Evolutionary conservation across 208 protist genomes (phyloP).

Genomic region (Acanthamoeba quina): DNA sequence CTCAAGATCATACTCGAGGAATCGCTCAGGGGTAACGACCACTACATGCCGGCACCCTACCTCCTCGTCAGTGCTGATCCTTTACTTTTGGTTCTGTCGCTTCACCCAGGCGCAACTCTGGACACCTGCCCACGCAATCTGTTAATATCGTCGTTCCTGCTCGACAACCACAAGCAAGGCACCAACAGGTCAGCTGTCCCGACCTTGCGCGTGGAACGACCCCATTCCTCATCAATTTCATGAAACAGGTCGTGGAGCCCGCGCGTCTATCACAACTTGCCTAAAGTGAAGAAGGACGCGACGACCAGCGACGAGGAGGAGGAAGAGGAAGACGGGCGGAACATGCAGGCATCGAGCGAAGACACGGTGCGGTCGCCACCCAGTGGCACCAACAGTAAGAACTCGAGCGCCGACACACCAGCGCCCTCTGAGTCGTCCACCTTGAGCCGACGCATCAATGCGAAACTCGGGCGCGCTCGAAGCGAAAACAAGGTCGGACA

Average conservation of each 20-base stretch:
- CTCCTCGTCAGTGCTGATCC: no score
- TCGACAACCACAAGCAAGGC: slow-evolving; percentile 60
- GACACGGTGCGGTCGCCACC: neutral
- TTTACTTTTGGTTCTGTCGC: no score
- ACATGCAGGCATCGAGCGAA: neutral
- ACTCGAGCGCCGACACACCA: no score
- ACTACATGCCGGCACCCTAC: neutral
- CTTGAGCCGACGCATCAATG: no score
- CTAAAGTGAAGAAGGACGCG: neutral
- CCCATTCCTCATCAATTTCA: no score
- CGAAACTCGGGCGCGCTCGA: no score
- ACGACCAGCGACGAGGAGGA: neutral
- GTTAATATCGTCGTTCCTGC: slow-evolving; percentile 24
- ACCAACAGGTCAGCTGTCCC: neutral
- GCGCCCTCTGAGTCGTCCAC: no score
- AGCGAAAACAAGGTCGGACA: no score
- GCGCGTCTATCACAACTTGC: slow-evolving; percentile 72
- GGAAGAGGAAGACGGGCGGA: neutral
- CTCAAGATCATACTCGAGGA: slow-evolving; percentile 61
- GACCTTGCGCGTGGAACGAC: no score
- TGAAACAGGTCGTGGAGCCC: slow-evolving; percentile 60
- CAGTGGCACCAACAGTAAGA: neutral
- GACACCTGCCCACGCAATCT: slow-evolving; percentile 52
- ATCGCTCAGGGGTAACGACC: neutral
- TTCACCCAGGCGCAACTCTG: no score